Conservation (phyloP, 2,329 filamentous ascomycete genomes). For the Rasamsonia emersonii region DNA sequence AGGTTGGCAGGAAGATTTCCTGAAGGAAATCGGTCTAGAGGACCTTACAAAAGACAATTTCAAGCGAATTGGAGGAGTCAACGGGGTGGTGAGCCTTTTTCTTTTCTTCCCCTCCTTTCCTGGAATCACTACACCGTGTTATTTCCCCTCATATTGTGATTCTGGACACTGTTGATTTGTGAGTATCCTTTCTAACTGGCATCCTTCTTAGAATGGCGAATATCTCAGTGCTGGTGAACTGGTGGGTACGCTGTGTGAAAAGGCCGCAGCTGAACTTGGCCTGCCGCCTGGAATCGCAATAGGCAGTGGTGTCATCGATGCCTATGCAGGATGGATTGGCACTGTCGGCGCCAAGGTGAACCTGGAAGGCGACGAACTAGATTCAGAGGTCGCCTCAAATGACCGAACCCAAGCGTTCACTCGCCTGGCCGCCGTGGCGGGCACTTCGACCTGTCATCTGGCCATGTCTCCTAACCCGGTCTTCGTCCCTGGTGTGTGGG, state of each 20-base stretch:
- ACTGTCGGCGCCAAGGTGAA: slow-evolving; percentile 96
- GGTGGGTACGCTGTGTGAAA: slow-evolving; percentile 74
- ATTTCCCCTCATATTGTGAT: too few relatives aligned
- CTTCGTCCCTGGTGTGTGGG: slow-evolving; percentile 94
- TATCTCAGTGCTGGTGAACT: slow-evolving; percentile 89
- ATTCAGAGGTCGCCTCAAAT: slow-evolving; percentile 61
- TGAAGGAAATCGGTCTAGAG: slow-evolving; percentile 73
- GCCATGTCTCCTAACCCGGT: slow-evolving; percentile 91
- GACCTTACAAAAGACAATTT: slow-evolving; percentile 82
- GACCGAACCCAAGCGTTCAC: slow-evolving; percentile 89
- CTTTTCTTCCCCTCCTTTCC: slow-evolving; percentile 14
- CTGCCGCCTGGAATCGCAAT: slow-evolving; percentile 81
- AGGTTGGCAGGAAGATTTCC: slow-evolving; percentile 96
- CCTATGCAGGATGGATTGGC: slow-evolving; percentile 97
- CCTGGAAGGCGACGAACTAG: slow-evolving; percentile 58
- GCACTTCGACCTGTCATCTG: slow-evolving; percentile 93
- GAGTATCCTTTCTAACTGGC: slow-evolving; percentile 1
- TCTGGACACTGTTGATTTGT: too few relatives aligned
- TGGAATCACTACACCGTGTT: slow-evolving; percentile 1
- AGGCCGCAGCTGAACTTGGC: slow-evolving; percentile 74
- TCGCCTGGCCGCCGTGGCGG: slow-evolving; percentile 85
- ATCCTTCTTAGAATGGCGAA: slow-evolving; percentile 62
- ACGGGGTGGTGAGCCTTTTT: slow-evolving; percentile 74
- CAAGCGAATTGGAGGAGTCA: slow-evolving; percentile 85
- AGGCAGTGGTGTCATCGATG: slow-evolving; percentile 94